Conservation (phyloP, 2,329 filamentous ascomycete genomes). For the Cephalotrichum gorgonifer region DNA sequence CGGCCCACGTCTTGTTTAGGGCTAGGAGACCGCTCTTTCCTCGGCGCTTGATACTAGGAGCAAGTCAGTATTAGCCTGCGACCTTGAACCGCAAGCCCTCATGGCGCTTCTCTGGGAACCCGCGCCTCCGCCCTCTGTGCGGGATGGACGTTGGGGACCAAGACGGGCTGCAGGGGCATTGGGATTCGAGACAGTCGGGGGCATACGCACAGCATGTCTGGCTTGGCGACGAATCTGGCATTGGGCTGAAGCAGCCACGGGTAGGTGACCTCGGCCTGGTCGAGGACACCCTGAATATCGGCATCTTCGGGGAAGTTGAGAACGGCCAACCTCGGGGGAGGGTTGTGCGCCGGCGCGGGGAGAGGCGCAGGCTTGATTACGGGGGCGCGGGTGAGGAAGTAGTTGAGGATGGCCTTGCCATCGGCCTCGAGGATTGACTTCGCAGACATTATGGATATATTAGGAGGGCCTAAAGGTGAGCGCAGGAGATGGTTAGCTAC, state of each 20-base stretch:
- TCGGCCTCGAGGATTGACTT: conserved; percentile 98
- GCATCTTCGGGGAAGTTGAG: conserved; percentile 88
- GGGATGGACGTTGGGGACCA: neutral
- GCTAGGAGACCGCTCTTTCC: conserved; percentile 96
- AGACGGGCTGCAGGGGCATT: neutral
- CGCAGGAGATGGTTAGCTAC: conserved; percentile 5
- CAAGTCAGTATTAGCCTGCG: neutral
- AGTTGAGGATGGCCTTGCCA: conserved; percentile 99
- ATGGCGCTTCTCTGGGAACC: neutral
- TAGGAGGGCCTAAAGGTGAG: conserved; percentile 7
- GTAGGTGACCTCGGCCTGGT: conserved; percentile 94
- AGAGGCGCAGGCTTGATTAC: conserved; percentile 98
- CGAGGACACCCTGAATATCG: conserved; percentile 71
- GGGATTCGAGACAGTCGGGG: neutral
- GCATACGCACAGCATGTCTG: conserved; percentile 64
- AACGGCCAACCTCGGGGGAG: conserved; percentile 80
- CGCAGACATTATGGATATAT: conserved; percentile 37
- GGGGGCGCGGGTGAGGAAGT: conserved; percentile 94
- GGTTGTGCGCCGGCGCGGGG: conserved; percentile 75
- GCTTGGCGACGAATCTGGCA: conserved; percentile 95
- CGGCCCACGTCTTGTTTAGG: conserved; percentile 94
- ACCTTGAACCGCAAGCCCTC: neutral
- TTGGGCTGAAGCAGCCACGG: conserved; percentile 81
- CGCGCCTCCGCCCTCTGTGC: neutral
- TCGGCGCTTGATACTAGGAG: conserved; percentile 76